A percentile compares a stretch with the other conserved stretches of the same genome.
phyloP scores from a whole-genome alignment of 768 basidiomycete species.

The Kwoniella sp. region DNA sequence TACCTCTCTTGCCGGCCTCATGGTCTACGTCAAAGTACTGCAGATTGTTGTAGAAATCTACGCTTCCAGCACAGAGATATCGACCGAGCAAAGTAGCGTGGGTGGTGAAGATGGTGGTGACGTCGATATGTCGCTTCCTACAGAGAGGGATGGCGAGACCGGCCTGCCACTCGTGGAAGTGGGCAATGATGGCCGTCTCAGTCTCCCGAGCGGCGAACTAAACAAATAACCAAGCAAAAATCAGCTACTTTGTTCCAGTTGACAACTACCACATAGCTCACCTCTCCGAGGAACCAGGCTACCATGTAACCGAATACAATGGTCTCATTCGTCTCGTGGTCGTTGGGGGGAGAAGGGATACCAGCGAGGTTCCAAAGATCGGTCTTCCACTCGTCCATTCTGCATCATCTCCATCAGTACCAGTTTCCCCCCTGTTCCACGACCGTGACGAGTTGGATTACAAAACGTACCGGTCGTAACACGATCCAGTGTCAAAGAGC shows the following conservation, averaged over 20 bases:
- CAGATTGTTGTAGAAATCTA: conserved; percentile 99
- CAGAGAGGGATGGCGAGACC: conserved; percentile 88
- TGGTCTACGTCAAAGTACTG: conserved; percentile 99
- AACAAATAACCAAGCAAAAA: too few species aligned
- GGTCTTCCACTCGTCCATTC: conserved; percentile 95
- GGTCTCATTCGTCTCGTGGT: conserved; percentile 97
- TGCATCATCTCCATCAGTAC: conserved; percentile 2
- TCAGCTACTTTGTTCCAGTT: too few species aligned
- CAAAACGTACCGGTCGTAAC: conserved; percentile 64
- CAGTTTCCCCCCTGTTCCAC: not conserved
- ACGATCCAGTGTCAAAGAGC: conserved; percentile 90
- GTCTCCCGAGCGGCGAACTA: conserved; percentile 65
- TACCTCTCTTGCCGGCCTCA: conserved; percentile 97
- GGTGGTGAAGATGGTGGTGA: conserved; percentile 98
- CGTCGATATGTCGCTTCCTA: conserved; percentile 93
- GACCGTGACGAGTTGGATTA: not conserved
- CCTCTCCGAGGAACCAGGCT: conserved; percentile 99
- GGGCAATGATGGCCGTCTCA: conserved; percentile 83
- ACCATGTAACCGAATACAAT: conserved; percentile 97
- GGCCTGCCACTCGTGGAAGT: conserved; percentile 99
- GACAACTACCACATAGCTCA: conserved; percentile 59
- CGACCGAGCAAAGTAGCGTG: conserved; percentile 97
- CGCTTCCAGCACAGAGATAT: conserved; percentile 95
- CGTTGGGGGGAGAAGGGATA: conserved; percentile 93
- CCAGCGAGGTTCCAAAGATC: conserved; percentile 98